phyloP scores from a whole-genome alignment of 768 basidiomycete species.

The Termitomyces sp. region DNA sequence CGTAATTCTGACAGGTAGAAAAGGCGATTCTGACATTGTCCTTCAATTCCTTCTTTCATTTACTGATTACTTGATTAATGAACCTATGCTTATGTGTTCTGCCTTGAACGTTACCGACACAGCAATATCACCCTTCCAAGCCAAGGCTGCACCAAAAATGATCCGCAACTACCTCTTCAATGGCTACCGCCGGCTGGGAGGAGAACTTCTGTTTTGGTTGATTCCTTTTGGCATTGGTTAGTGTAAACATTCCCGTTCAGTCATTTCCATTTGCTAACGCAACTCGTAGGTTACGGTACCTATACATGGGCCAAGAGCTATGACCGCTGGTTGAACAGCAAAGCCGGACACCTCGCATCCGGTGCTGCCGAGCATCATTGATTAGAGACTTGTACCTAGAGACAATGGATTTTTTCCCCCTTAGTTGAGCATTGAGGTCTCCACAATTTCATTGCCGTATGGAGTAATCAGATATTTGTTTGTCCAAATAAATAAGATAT shows the following conservation, averaged over 20 bases:
- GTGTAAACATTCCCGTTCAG: slow-evolving; percentile 23
- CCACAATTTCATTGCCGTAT: background rate
- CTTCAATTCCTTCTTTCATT: background rate
- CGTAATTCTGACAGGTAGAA: slow-evolving; percentile 26
- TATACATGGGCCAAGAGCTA: slow-evolving; percentile 77
- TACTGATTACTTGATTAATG: background rate
- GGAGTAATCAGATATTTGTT: slow-evolving; percentile 11
- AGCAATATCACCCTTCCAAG: slow-evolving; percentile 85
- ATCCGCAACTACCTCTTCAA: slow-evolving; percentile 80
- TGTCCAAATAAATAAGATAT: slow-evolving; percentile 13
- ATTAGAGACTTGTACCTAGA: slow-evolving; percentile 3
- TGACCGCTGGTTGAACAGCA: slow-evolving; percentile 68
- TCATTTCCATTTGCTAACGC: background rate
- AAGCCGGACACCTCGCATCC: slow-evolving; percentile 67
- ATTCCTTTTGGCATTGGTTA: slow-evolving; percentile 74
- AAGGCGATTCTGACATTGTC: background rate
- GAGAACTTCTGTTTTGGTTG: slow-evolving; percentile 73
- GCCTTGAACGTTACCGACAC: background rate
- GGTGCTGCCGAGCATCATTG: slow-evolving; percentile 6
- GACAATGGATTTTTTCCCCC: background rate
- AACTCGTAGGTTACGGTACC: slow-evolving; percentile 58
- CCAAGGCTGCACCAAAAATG: slow-evolving; percentile 66
- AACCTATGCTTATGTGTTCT: background rate
- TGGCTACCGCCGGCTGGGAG: slow-evolving; percentile 72
- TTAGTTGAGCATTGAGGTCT: background rate